Base-by-base conservation (phyloP, 306 rosid genomes). In the Benincasa hispida region DNA sequence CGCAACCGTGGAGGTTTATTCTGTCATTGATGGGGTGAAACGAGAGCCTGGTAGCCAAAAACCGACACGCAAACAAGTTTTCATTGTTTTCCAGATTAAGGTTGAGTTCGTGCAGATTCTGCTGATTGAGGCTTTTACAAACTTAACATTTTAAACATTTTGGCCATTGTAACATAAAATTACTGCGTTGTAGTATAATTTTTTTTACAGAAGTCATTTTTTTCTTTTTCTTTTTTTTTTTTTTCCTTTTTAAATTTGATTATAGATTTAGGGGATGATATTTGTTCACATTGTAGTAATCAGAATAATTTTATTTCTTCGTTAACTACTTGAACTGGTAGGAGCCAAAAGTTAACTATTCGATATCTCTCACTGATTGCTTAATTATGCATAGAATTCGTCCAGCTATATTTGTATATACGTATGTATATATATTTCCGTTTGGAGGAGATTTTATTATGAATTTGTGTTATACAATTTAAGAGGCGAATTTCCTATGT, bases 121-220 rank as follows among this genome's bases (percentile, higher is more conserved):
- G 47, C 74, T 37, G 74, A 67, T 39, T 21, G 54, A 17, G 30
- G 74, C 54, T 4, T n/a, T n/a, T n/a, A n/a, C n/a, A n/a, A n/a
- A n/a, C n/a, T 69, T 42, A 45, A 69, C 75, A 45, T 14, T 24
- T 42, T 14, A 25, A 22, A 37, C n/a, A n/a, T 13, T 42, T 11
- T 67, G 74, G 34, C 54, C 74, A 67, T 22, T 67, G 74, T 67
- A 67, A 67, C 51, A 67, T 67, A 67, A 4, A 21, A 67, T 67
- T 21, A 67, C 56, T 45, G 22, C 37, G 24, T 68, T 45, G 75
- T 69, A 24, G 39, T 13, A 47, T 66, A 66, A 12, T 41, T 67
- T 66, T 65, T 37, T n/a, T n/a, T n/a, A n/a, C n/a, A n/a, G n/a
- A n/a, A n/a, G n/a, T n/a, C n/a, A 5, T 5, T 35, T 35, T 35